phyloP scores from a whole-genome alignment of 176 grass and related monocot genomes.

The Cenchrus fungigraminus region DNA sequence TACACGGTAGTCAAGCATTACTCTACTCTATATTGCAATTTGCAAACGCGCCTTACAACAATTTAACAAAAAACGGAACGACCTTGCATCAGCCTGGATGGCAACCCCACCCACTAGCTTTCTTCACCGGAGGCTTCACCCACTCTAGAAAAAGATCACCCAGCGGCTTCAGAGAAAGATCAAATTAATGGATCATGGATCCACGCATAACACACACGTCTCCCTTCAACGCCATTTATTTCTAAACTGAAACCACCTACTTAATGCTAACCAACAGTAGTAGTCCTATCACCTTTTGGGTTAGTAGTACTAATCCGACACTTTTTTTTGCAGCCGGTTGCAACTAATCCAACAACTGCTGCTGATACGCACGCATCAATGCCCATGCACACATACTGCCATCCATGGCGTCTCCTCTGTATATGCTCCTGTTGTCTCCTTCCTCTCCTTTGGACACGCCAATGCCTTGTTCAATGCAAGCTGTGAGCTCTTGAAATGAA shows the following conservation, averaged over 20 bases:
- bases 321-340: neutral
- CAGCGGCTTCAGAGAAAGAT: neutral
- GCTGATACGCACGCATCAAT: conserved; percentile 9
- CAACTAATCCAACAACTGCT: conserved; percentile 48
- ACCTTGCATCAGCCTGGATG: neutral
- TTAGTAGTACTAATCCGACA: neutral
- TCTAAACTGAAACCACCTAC: conserved; percentile 31
- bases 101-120: neutral
- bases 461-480: neutral
- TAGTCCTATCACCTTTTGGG: conserved; percentile 21
- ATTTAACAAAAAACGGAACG: neutral
- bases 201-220: neutral
- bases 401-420: neutral
- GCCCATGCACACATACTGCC: neutral
- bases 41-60: neutral
- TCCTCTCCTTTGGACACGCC: neutral
- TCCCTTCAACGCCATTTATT: neutral
- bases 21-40: no score
- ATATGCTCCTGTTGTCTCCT: neutral
- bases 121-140: neutral
- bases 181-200: neutral
- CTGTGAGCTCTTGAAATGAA: neutral
- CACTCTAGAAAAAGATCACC: neutral
- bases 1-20: neutral
- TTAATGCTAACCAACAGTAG: neutral